Evolutionary conservation across 768 basidiomycete species (phyloP), one percentile per base, ranked within the genome.

Genomic region (Leccinum incarnatum): DNA sequence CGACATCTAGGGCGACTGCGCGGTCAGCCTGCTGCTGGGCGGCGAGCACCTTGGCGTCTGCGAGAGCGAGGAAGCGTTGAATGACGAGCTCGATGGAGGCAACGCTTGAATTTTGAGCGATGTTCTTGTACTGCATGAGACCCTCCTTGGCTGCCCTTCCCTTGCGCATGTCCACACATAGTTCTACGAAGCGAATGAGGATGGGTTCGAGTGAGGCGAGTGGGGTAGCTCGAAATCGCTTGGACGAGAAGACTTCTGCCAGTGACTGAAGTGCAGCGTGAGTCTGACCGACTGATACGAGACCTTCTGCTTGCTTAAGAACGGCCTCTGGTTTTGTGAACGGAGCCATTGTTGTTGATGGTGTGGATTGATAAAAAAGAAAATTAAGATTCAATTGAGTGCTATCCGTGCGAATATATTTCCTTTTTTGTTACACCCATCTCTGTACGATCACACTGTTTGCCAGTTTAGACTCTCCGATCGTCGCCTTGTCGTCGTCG

Each of bases 141-240:
- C 23, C 23, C 23, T 29, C 94, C 74, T 96, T 95, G 23, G 95
- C 95, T 27, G 91, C 88, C 27, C 93, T 83, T 1, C 95, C 95
- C 74, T 95, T 95, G 64, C 93, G 85, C 83, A 97, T 88, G 61
- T 93, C 89, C 60, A 98, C 94, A 71, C 94, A 98, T 51, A 99
- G 89, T 69, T 95, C 92, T 77, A 98, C 86, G 77, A 96, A 98
- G 58, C 93, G 89, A 64, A 93, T 77, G 82, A 98, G 89, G 74
- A 98, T 97, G 54, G 97, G 97, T 73, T 98, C 96, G 51, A 98
- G 84, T 4, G 91, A 86, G 2, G 85, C 78, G 25, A 98, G 77
- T 1, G 95, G 91, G 0, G 95, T 98, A 42, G 90, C 87, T 64
- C 95, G 84, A 80, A 98, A 98, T 52, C 92, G 88, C 78, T 98